A percentile compares a stretch with the other conserved stretches of the same genome.
phyloP scores from a whole-genome alignment of 768 basidiomycete species.

The Exidia glandulosa region DNA sequence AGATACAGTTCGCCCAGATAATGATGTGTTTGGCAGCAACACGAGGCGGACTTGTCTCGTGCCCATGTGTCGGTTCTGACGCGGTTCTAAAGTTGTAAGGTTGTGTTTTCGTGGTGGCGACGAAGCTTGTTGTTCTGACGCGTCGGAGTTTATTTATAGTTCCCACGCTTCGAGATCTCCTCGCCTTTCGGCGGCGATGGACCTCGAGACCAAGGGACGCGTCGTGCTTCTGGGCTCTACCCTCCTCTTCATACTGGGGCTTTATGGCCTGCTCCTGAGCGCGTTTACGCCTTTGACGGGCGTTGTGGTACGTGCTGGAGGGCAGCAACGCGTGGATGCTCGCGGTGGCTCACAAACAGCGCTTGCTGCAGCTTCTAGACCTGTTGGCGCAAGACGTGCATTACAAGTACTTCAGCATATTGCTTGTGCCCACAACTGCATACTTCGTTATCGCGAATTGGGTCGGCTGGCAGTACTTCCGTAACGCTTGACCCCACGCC shows the following conservation, averaged over 20 bases:
- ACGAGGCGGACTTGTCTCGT: too few relatives aligned
- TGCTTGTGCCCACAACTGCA: conserved; percentile 69
- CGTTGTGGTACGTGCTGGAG: conserved; percentile 32
- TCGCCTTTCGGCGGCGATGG: neutral
- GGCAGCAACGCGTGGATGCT: too few relatives aligned
- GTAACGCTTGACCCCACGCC: conserved; percentile 56
- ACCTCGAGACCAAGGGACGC: conserved; percentile 25
- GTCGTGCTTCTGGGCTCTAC: conserved; percentile 34
- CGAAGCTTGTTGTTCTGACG: too few relatives aligned
- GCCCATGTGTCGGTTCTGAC: too few relatives aligned
- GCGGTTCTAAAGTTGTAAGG: too few relatives aligned
- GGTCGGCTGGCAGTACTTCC: conserved; percentile 98
- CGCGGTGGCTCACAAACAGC: neutral
- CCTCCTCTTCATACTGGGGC: conserved; percentile 44
- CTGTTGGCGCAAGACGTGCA: conserved; percentile 60
- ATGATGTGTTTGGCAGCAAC: too few relatives aligned
- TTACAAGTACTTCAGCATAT: conserved; percentile 78
- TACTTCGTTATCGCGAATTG: conserved; percentile 97
- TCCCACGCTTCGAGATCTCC: too few relatives aligned
- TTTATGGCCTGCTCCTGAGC: conserved; percentile 55
- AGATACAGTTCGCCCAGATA: too few relatives aligned
- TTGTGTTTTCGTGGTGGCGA: too few relatives aligned
- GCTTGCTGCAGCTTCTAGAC: conserved; percentile 43
- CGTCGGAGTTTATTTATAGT: too few relatives aligned
- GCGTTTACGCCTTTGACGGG: conserved; percentile 47